Evolutionary conservation across 2,329 filamentous ascomycete species (phyloP).

Genomic region (Ceratocystis diversiconidia): DNA sequence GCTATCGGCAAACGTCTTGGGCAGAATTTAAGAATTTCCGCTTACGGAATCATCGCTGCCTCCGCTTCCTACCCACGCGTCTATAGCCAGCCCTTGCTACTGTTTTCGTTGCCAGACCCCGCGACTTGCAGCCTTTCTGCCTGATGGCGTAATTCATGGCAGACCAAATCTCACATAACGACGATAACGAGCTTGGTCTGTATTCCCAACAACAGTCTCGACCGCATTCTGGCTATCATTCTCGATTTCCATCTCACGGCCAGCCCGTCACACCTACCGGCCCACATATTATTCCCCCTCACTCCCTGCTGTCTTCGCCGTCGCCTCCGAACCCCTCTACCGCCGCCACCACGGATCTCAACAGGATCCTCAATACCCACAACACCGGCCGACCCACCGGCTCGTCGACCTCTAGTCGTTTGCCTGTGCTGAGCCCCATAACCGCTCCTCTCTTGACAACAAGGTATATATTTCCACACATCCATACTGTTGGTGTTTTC

Average conservation of each 20-base stretch:
- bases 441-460: neutral
- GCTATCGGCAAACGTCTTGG: no score
- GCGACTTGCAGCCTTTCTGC: slow-evolving; percentile 27
- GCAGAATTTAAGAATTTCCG: no score
- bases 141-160: slow-evolving; percentile 56
- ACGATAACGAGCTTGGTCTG: slow-evolving; percentile 17
- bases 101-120: neutral
- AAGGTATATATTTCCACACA: neutral
- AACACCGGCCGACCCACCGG: neutral
- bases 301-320: neutral
- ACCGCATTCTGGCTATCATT: neutral
- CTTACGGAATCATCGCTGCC: no score
- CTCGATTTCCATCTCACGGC: neutral
- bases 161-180: slow-evolving; percentile 39
- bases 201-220: slow-evolving; percentile 6
- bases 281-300: neutral
- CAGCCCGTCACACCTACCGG: neutral
- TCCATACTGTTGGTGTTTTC: neutral
- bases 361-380: neutral
- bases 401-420: neutral
- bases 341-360: neutral
- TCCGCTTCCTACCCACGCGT: no score
- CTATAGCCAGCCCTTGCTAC: neutral
- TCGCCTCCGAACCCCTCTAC: neutral
- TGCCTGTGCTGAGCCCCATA: neutral